Evolutionary conservation across 2,329 filamentous ascomycete species (phyloP), one percentile per base, ranked within the genome.

Genomic region (Clarireedia sp.): DNA sequence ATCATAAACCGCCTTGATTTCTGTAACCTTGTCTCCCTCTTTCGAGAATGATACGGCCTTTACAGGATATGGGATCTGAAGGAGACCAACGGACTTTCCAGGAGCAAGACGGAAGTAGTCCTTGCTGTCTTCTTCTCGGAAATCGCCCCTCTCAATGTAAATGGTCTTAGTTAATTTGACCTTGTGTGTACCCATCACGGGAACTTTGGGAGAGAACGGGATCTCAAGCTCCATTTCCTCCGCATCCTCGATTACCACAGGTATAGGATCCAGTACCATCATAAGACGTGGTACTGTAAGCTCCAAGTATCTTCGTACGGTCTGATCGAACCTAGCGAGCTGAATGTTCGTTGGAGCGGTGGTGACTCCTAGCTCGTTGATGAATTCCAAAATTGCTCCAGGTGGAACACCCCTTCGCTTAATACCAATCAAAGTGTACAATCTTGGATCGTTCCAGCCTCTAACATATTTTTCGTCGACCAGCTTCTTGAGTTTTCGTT

Each of bases 301-400:
- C 70, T 97, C 92, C 14, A 97, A 83, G 69, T 96, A 95, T 61
- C 84, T 84, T 21, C 92, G 84, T 58, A 97, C 83, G 0, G 83
- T 85, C 67, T 92, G 84, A 66, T 97, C 92, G 59, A 97, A 90
- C n/a, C 87, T 84, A 55, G 79, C 73, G 47, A 89, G 85, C 69
- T 92, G 83, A 63, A 96, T 95, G 60, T 88, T 83, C 3, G 86
- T 87, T 51, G 82, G 81, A 40, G 85, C 80, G 37, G 90, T 95
- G 0, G 91, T 95, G 40, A 96, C 90, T 33, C 91, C 92, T 19
- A 96, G 82, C 71, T 96, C 90, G 63, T 90, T 89, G 57, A 96
- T 84, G 65, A 96, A 97, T 54, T 89, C 86, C 56, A 96, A 81
- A 58, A 96, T 87, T 1, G 90, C 91, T 23, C 88, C 89, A 0